A percentile compares a stretch with the other conserved stretches of the same genome.
Conservation (phyloP, 768 basidiomycete species). For the Rhodocollybia butyracea region DNA sequence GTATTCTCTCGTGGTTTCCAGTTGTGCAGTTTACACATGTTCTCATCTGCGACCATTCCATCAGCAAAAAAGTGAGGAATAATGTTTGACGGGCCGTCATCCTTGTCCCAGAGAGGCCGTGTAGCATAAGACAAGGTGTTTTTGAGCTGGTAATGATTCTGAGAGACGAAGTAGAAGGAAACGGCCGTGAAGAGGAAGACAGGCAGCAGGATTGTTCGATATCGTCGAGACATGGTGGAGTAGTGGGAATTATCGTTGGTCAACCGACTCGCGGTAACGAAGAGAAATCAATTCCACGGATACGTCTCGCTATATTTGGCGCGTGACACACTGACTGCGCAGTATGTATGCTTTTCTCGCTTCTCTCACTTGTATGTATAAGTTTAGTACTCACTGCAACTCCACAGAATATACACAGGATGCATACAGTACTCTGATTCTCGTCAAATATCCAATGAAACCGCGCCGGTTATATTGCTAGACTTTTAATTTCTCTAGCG, state of each 20-base stretch:
- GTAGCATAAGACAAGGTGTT: constrained; percentile 55
- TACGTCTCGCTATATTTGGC: neutral
- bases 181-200: constrained; percentile 25
- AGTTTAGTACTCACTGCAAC: too few relatives aligned
- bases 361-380: too few relatives aligned
- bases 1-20: constrained; percentile 39
- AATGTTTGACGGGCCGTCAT: constrained; percentile 43
- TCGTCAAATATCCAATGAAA: too few relatives aligned
- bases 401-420: too few relatives aligned
- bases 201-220: constrained; percentile 29
- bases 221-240: constrained; percentile 8
- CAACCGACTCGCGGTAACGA: constrained; percentile 4
- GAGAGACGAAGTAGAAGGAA: constrained; percentile 32
- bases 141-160: constrained; percentile 47
- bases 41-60: constrained; percentile 38
- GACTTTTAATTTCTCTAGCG: too few relatives aligned
- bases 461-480: too few relatives aligned
- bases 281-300: neutral
- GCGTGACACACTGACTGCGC: too few relatives aligned
- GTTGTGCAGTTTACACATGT: constrained; percentile 51
- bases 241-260: neutral
- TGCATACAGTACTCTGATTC: too few relatives aligned
- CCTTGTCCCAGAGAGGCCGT: constrained; percentile 57
- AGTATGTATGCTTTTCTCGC: too few relatives aligned
- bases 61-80: constrained; percentile 57